phyloP scores from a whole-genome alignment of 2,329 filamentous ascomycete genomes.

The Colletotrichum sp. region DNA sequence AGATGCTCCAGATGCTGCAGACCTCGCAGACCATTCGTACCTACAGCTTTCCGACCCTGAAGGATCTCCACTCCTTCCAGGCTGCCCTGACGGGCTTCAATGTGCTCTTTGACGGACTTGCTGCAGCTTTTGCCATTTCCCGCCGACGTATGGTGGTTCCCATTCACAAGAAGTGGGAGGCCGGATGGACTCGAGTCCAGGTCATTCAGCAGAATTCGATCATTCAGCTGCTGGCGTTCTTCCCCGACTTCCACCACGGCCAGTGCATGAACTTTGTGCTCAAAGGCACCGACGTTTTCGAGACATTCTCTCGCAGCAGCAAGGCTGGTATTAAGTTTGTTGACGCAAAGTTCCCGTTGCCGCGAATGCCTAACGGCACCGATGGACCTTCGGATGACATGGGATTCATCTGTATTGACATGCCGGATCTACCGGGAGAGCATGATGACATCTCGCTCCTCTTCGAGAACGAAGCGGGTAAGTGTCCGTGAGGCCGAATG shows the following conservation, averaged over 20 bases:
- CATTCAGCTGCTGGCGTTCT: slow-evolving; percentile 82
- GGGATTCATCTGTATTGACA: slow-evolving; percentile 83
- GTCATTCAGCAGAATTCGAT: slow-evolving; percentile 78
- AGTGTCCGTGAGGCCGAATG: slow-evolving; percentile 39
- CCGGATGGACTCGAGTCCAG: slow-evolving; percentile 79
- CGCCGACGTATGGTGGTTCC: slow-evolving; percentile 88
- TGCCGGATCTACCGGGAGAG: slow-evolving; percentile 88
- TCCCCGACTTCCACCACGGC: slow-evolving; percentile 85
- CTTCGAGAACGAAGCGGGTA: slow-evolving; percentile 82
- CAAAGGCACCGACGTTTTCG: slow-evolving; percentile 84
- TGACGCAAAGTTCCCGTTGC: slow-evolving; percentile 89
- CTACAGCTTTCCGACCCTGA: slow-evolving; percentile 69
- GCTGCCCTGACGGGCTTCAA: slow-evolving; percentile 79
- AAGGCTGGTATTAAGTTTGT: slow-evolving; percentile 80
- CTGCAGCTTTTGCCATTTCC: slow-evolving; percentile 79
- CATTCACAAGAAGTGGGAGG: slow-evolving; percentile 94
- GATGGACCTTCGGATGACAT: slow-evolving; percentile 62
- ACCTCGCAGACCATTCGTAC: slow-evolving; percentile 71
- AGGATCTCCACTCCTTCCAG: slow-evolving; percentile 81
- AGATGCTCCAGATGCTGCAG: slow-evolving; percentile 66
- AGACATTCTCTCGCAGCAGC: slow-evolving; percentile 66
- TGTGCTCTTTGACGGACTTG: slow-evolving; percentile 76
- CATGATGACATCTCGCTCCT: slow-evolving; percentile 89
- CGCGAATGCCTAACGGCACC: slow-evolving; percentile 61
- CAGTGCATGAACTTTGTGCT: slow-evolving; percentile 89